These are phyloP conservation scores for Xylaria sp. DNA, from an alignment of 2,329 filamentous ascomycete genomes.

Conservation along the genomic window DNA sequence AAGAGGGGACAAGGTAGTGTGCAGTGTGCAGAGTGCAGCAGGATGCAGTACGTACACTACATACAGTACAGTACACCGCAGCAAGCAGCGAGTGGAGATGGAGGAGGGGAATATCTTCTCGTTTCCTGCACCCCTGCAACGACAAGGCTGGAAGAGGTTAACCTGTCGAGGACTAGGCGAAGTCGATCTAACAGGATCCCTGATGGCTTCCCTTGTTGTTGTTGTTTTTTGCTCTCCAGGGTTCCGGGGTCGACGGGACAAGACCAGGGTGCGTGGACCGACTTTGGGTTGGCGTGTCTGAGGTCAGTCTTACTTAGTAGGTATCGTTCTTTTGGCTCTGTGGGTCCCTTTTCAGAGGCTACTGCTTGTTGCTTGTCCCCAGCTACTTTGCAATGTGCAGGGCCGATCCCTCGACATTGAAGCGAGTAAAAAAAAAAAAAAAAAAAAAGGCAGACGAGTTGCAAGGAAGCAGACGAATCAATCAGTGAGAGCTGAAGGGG, in stretches of 20 bases:
- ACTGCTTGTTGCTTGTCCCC: slow-evolving; percentile 40
- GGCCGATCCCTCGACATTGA: slow-evolving; percentile 49
- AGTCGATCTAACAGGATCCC: slow-evolving; percentile 43
- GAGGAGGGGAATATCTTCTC: slow-evolving; percentile 44
- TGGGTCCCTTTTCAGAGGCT: slow-evolving; percentile 40
- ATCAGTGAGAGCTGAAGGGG: slow-evolving; percentile 34
- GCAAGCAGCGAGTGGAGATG: background rate
- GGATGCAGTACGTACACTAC: background rate
- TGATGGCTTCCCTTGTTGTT: slow-evolving; percentile 34
- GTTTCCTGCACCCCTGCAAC: slow-evolving; percentile 47
- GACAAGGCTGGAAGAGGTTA: slow-evolving; percentile 49
- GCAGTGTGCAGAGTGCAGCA: background rate
- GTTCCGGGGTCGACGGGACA: slow-evolving; percentile 41
- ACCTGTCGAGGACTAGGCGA: slow-evolving; percentile 43
- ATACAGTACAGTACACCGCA: background rate
- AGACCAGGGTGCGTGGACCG: slow-evolving; percentile 45
- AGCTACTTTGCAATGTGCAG: slow-evolving; percentile 42
- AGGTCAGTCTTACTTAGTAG: slow-evolving; percentile 40
- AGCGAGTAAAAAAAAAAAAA: background rate
- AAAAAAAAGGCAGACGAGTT: slow-evolving; percentile 36
- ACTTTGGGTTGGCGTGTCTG: slow-evolving; percentile 47
- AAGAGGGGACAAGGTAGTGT: slow-evolving; percentile 32
- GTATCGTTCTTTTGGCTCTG: slow-evolving; percentile 40
- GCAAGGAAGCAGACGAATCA: slow-evolving; percentile 47
- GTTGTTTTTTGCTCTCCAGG: slow-evolving; percentile 39